These are phyloP conservation scores for Aegilops sharonensis DNA, from an alignment of 176 grass and related monocot species.

Conservation along the genomic window DNA sequence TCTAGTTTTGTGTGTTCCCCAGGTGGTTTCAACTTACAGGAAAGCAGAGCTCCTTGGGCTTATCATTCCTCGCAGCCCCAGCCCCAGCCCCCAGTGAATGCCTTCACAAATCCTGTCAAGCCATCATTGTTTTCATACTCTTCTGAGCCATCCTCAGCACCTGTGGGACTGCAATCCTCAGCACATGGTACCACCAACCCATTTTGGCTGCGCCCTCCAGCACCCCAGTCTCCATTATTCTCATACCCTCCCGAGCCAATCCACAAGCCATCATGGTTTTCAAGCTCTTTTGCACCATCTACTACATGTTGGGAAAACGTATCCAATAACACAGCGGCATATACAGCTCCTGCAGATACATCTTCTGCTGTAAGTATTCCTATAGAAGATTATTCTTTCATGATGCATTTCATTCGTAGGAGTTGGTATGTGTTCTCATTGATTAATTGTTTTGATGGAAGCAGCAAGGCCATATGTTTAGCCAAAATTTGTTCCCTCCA, in stretches of 20 bases:
- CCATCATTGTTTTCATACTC: background rate
- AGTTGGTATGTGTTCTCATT: background rate
- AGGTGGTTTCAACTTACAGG: background rate
- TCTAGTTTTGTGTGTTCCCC: conserved; percentile 1
- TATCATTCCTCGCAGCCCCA: conserved; percentile 14
- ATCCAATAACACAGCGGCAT: conserved; percentile 7
- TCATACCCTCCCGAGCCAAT: background rate
- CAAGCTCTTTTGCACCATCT: background rate
- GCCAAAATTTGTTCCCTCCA: background rate
- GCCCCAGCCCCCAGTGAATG: background rate
- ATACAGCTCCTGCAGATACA: conserved; percentile 11
- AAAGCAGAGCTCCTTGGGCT: background rate
- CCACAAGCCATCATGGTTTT: background rate
- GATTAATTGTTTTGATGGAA: background rate
- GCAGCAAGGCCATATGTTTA: conserved; percentile 10
- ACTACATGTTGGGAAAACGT: background rate
- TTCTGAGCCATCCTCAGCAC: too few relatives aligned
- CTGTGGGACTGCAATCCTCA: background rate
- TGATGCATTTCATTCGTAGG: background rate
- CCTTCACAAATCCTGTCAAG: background rate
- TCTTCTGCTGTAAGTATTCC: background rate
- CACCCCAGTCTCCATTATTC: background rate
- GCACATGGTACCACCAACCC: conserved; percentile 3
- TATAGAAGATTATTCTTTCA: conserved; percentile 2
- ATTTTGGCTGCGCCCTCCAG: background rate